phyloP scores from a whole-genome alignment of 139 green algal genomes.

The Picochlorum sp. region DNA sequence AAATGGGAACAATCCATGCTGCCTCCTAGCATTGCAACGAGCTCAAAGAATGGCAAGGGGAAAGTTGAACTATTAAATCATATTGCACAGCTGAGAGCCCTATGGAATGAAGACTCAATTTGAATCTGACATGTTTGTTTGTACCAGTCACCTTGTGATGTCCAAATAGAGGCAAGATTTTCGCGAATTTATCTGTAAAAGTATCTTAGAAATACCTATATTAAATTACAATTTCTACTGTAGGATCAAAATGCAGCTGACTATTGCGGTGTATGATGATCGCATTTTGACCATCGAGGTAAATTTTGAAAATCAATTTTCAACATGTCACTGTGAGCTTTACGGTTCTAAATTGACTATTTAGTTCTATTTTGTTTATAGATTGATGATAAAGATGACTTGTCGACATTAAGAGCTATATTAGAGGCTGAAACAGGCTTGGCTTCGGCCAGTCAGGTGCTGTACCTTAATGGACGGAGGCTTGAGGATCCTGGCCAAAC shows the following conservation, averaged over 20 bases:
- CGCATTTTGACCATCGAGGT: slow-evolving; percentile 43
- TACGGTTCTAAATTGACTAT: background rate
- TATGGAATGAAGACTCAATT: background rate
- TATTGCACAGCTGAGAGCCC: slow-evolving; percentile 37
- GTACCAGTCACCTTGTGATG: no score
- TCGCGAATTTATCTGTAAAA: background rate
- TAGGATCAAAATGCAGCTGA: slow-evolving; percentile 41
- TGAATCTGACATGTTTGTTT: no score
- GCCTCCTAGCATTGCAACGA: slow-evolving; percentile 42
- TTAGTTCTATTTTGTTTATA: slow-evolving; percentile 5
- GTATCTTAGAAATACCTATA: background rate
- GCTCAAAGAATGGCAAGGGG: slow-evolving; percentile 20
- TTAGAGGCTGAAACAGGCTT: slow-evolving; percentile 65
- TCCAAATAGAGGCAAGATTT: no score
- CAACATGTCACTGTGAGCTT: background rate
- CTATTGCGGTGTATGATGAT: slow-evolving; percentile 32
- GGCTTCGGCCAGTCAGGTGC: slow-evolving; percentile 28
- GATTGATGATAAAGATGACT: slow-evolving; percentile 38
- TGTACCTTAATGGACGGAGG: slow-evolving; percentile 38
- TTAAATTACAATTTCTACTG: slow-evolving; percentile 1
- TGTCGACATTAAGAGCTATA: slow-evolving; percentile 63
- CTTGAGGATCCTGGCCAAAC: slow-evolving; percentile 20
- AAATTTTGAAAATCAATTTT: background rate
- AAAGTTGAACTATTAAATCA: slow-evolving; percentile 44
- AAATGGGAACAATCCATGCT: slow-evolving; percentile 22